A percentile compares a stretch with the other conserved stretches of the same genome.
Evolutionary conservation across 192 early-diverging fungal species (phyloP).

Genomic region (Chytriomyces hyalinus): DNA sequence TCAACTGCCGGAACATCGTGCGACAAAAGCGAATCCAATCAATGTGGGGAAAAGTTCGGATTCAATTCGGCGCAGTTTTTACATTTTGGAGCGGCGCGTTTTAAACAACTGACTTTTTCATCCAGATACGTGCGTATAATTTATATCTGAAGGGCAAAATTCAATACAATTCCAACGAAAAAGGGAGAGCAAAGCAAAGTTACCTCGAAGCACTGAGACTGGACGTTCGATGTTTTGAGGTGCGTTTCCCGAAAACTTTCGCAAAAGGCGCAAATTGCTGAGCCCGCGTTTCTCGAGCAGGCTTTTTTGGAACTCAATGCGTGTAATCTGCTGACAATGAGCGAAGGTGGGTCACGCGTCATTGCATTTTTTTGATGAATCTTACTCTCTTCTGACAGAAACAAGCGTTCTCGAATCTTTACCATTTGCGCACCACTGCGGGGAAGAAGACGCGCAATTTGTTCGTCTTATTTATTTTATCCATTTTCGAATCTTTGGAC

Average conservation of each 20-base stretch:
- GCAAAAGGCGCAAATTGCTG: too few relatives aligned
- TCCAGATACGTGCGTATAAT: not conserved
- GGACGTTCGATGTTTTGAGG: conserved; percentile 37
- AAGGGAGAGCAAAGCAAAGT: conserved; percentile 1
- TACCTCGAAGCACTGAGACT: conserved; percentile 10
- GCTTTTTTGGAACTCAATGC: not conserved
- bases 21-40: too few relatives aligned
- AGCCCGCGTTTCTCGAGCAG: not conserved
- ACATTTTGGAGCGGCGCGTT: too few relatives aligned
- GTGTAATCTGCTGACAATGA: not conserved
- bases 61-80: too few relatives aligned
- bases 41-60: too few relatives aligned
- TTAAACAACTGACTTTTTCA: not conserved
- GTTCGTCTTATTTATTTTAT: conserved; percentile 9
- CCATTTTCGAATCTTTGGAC: conserved; percentile 2
- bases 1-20: not conserved
- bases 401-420: conserved; percentile 5
- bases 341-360: not conserved
- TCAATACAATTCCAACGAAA: not conserved
- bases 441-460: not conserved
- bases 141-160: conserved; percentile 6
- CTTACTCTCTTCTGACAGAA: conserved; percentile 1
- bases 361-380: not conserved
- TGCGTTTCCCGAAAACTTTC: not conserved
- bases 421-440: not conserved